Conservation (phyloP, 2,329 filamentous ascomycete genomes). For the Cordyceps cicadae region DNA sequence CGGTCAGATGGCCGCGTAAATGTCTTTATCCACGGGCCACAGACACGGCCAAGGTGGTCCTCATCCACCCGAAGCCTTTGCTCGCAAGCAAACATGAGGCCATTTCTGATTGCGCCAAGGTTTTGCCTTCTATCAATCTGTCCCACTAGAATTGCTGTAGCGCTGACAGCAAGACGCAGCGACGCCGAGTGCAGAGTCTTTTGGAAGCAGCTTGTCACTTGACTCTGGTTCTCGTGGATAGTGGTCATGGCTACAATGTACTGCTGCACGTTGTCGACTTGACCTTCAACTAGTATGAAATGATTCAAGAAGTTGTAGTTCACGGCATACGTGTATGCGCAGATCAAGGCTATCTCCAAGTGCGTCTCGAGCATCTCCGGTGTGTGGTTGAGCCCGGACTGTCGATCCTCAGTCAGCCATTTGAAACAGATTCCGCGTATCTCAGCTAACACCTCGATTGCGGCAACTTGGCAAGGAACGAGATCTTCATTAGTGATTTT, state of each 20-base stretch:
- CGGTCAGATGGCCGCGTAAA: rapidly evolving
- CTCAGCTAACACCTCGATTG: rapidly evolving
- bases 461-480: rapidly evolving
- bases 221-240: neutral
- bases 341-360: neutral
- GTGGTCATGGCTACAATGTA: neutral
- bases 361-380: neutral
- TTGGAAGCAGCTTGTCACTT: neutral
- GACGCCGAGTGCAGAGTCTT: neutral
- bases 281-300: rapidly evolving
- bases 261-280: rapidly evolving
- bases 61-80: neutral
- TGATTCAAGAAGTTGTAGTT: neutral
- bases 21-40: neutral
- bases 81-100: rapidly evolving
- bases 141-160: neutral
- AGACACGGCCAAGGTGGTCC: neutral
- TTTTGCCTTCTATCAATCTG: neutral
- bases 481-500: neutral
- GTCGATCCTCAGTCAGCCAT: neutral
- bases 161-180: neutral
- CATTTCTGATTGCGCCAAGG: neutral
- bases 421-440: neutral
- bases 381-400: neutral
- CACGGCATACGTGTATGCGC: neutral